Evolutionary conservation across 2,329 filamentous ascomycete species (phyloP).

Genomic region (Aspergillus candidus): DNA sequence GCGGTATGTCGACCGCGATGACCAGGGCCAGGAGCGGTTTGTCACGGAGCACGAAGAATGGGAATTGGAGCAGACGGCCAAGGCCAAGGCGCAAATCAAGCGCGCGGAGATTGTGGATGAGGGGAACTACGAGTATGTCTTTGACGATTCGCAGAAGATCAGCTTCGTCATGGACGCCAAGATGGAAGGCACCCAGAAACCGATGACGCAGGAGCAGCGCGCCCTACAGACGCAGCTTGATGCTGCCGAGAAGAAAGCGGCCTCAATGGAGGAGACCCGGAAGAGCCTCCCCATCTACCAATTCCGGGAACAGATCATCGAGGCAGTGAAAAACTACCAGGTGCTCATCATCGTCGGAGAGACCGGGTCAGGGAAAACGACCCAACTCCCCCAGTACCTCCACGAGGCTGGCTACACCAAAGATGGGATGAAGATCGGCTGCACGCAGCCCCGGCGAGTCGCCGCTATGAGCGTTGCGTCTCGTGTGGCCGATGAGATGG

Average conservation of each 20-base stretch:
- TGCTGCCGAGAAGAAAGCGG: conserved; percentile 79
- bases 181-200: conserved; percentile 64
- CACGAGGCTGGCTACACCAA: conserved; percentile 88
- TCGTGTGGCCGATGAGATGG: conserved; percentile 91
- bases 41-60: conserved; percentile 94
- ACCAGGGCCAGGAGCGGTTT: conserved; percentile 80
- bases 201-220: conserved; percentile 70
- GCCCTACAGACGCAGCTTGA: conserved; percentile 75
- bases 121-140: conserved; percentile 83
- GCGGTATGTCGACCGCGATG: conserved; percentile 79
- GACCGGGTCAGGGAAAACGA: conserved; percentile 93
- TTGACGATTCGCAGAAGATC: conserved; percentile 84
- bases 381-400: conserved; percentile 88
- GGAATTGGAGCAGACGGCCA: conserved; percentile 83
- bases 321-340: conserved; percentile 80
- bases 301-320: conserved; percentile 77
- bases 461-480: conserved; percentile 97
- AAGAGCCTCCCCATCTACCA: conserved; percentile 86
- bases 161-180: conserved; percentile 73
- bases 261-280: conserved; percentile 83
- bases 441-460: conserved; percentile 89
- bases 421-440: conserved; percentile 75
- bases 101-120: conserved; percentile 68
- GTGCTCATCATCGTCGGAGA: conserved; percentile 89
- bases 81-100: conserved; percentile 80